These are phyloP conservation scores for Pseudotsuga menziesii DNA, from an alignment of 75 land plant genomes.

Conservation along the genomic window DNA sequence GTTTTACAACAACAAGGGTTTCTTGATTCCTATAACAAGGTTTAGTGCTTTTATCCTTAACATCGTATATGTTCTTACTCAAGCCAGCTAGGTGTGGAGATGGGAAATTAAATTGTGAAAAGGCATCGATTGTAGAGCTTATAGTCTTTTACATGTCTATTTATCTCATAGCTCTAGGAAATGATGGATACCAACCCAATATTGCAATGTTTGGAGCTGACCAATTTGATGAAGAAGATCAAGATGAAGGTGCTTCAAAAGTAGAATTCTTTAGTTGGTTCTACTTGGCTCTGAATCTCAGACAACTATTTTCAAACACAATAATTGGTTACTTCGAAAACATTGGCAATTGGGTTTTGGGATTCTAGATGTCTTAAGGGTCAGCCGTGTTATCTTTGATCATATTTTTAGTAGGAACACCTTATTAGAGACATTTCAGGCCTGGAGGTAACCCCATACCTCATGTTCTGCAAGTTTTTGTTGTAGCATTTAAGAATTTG, in stretches of 20 bases:
- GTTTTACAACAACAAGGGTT: too few relatives aligned
- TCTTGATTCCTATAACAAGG: too few relatives aligned
- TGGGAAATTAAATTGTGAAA: neutral
- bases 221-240: slow-evolving; percentile 20
- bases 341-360: slow-evolving; percentile 13
- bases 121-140: neutral
- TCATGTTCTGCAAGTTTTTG: slow-evolving; percentile 17
- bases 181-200: slow-evolving; percentile 16
- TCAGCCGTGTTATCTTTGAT: neutral
- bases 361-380: slow-evolving; percentile 16
- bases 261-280: slow-evolving; percentile 15
- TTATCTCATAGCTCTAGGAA: slow-evolving; percentile 15
- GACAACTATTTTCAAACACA: slow-evolving; percentile 14
- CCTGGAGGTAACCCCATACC: slow-evolving; percentile 21
- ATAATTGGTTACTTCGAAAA: slow-evolving; percentile 15
- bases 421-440: slow-evolving; percentile 15
- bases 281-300: slow-evolving; percentile 14
- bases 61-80: slow-evolving; percentile 22
- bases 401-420: slow-evolving; percentile 11
- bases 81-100: slow-evolving; percentile 16
- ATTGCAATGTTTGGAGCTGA: slow-evolving; percentile 22
- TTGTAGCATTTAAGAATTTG: slow-evolving; percentile 11
- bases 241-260: neutral
- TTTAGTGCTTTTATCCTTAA: slow-evolving; percentile 28
- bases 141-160: slow-evolving; percentile 14